phyloP scores from a whole-genome alignment of 2,329 filamentous ascomycete genomes.

The Pestalotiopsis fici region DNA sequence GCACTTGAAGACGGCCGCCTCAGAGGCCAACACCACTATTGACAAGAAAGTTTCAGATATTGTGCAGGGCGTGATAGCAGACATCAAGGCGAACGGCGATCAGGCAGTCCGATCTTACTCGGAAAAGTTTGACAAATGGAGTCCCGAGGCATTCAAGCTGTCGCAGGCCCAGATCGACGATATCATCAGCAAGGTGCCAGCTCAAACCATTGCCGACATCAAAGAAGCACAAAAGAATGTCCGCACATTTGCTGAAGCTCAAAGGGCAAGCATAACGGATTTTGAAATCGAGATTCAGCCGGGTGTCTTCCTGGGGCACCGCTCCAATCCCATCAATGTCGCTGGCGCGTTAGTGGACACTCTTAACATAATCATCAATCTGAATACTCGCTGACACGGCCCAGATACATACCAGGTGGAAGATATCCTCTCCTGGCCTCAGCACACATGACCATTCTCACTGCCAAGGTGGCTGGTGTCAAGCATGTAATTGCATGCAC shows the following conservation, averaged over 20 bases:
- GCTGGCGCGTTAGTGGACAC: slow-evolving; percentile 39
- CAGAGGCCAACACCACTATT: slow-evolving; percentile 20
- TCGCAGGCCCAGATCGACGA: slow-evolving; percentile 43
- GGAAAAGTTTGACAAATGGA: slow-evolving; percentile 56
- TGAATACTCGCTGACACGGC: not conserved
- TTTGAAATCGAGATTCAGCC: slow-evolving; percentile 52
- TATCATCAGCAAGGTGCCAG: slow-evolving; percentile 42
- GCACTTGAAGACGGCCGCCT: slow-evolving; percentile 20
- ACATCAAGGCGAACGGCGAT: slow-evolving; percentile 48
- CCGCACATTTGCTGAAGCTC: slow-evolving; percentile 47
- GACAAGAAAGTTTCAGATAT: slow-evolving; percentile 36
- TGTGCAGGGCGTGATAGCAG: slow-evolving; percentile 47
- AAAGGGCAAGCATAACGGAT: slow-evolving; percentile 45
- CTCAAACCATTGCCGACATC: slow-evolving; percentile 41
- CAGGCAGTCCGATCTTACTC: slow-evolving; percentile 48
- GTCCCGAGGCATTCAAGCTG: slow-evolving; percentile 48
- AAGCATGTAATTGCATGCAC: slow-evolving; percentile 51
- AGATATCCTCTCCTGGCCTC: slow-evolving; percentile 54
- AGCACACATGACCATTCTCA: slow-evolving; percentile 57
- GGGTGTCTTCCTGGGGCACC: slow-evolving; percentile 52
- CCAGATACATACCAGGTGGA: slow-evolving; percentile 50
- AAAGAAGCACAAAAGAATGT: slow-evolving; percentile 49
- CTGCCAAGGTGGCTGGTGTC: slow-evolving; percentile 55
- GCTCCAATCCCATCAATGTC: slow-evolving; percentile 46
- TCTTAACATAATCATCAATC: not conserved